phyloP scores from a whole-genome alignment of 176 grass and related monocot species.

The Ampelocalamus luodianensis region DNA sequence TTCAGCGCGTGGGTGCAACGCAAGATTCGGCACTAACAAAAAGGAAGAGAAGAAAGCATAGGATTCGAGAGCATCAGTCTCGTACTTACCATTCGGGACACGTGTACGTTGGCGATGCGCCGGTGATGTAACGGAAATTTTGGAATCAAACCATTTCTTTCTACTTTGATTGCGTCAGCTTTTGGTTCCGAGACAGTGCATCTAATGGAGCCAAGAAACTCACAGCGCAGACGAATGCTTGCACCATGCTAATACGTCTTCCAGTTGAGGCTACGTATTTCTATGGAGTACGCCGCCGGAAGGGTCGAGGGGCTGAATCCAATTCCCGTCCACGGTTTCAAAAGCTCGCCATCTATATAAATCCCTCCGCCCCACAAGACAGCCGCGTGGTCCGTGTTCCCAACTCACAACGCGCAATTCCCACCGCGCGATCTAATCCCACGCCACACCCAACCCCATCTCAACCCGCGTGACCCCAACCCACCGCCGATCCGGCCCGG shows the following conservation, averaged over 20 bases:
- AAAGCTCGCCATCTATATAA: conserved; percentile 23
- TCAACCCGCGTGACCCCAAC: background rate
- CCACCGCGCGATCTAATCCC: background rate
- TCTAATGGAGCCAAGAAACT: background rate
- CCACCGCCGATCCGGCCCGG: background rate
- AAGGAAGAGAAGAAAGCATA: background rate
- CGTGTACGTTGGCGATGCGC: conserved; percentile 18
- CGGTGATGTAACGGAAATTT: background rate
- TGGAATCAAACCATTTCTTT: background rate
- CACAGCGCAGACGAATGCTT: no score
- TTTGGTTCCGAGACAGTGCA: background rate
- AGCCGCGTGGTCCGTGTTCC: background rate
- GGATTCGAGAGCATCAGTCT: conserved; percentile 33
- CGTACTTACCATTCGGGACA: background rate
- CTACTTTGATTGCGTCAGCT: no score
- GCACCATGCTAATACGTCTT: background rate
- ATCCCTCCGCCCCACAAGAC: background rate
- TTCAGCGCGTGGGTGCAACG: no score
- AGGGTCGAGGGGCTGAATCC: background rate
- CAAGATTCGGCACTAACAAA: background rate
- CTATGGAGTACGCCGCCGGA: background rate
- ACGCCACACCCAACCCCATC: background rate
- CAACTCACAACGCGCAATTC: conserved; percentile 35
- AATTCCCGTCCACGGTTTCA: conserved; percentile 26
- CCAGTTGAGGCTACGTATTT: background rate